Percentiles rank a stretch among this genome's conserved stretches.
Conservation (phyloP, 108 stramenopile genomes). For the Pseudonitzschia delicatissima region DNA sequence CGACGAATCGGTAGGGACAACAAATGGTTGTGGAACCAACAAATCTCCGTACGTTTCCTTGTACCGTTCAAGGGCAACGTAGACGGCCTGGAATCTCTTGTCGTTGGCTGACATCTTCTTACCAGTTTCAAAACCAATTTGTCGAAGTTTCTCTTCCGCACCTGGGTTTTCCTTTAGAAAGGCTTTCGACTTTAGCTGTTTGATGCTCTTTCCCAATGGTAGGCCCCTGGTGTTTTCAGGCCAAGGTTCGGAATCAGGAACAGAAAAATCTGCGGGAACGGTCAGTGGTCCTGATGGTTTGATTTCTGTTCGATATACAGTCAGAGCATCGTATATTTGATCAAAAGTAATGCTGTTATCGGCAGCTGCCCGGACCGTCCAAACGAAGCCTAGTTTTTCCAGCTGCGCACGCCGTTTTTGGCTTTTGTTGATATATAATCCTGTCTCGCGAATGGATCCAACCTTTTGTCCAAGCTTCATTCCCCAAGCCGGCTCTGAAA, state of each 20-base stretch:
- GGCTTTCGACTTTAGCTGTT: constrained; percentile 53
- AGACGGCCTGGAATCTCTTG: constrained; percentile 69
- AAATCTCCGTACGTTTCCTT: constrained; percentile 84
- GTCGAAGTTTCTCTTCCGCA: constrained; percentile 46
- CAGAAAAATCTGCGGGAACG: constrained; percentile 65
- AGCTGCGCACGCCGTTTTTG: constrained; percentile 57
- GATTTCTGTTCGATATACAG: constrained; percentile 59
- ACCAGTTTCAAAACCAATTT: constrained; percentile 32
- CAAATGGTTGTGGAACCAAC: constrained; percentile 84
- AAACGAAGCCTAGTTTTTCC: constrained; percentile 85
- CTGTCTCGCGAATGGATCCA: constrained; percentile 72
- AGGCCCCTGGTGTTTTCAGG: constrained; percentile 68
- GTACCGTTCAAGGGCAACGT: constrained; percentile 73
- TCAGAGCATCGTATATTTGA: constrained; percentile 77
- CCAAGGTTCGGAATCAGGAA: constrained; percentile 77
- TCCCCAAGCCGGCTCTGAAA: constrained; percentile 54
- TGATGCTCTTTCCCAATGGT: constrained; percentile 67
- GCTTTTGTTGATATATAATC: constrained; percentile 70
- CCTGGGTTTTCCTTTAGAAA: constrained; percentile 67
- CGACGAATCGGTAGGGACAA: constrained; percentile 61
- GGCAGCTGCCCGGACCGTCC: constrained; percentile 67
- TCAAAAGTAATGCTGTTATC: constrained; percentile 51
- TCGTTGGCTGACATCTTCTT: constrained; percentile 60
- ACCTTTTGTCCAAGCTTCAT: constrained; percentile 78
- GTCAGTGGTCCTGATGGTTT: constrained; percentile 45